Conservation (phyloP, 1,284 basidiomycete genomes). For the Laetiporus sulphureus region DNA sequence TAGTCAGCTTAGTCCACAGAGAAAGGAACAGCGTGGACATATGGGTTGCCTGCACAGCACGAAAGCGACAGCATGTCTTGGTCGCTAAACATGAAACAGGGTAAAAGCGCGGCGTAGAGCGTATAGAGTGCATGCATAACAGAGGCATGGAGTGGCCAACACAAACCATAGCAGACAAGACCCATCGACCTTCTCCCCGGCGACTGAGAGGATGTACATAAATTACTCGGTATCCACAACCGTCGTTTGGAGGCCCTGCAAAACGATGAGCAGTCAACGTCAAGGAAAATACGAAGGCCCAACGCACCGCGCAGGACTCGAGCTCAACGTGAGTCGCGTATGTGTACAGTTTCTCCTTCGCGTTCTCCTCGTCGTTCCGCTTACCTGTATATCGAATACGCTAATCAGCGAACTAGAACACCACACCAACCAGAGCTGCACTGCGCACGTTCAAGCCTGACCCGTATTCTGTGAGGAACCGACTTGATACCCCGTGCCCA, state of each 20-base stretch:
- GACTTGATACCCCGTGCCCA: conserved; percentile 89
- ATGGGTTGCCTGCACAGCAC: too few species aligned
- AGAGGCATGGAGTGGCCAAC: not conserved
- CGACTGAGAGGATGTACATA: not conserved
- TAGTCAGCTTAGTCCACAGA: not conserved
- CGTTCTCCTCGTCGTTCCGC: conserved; percentile 92
- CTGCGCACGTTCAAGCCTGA: conserved; percentile 87
- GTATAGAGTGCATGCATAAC: conserved; percentile 6
- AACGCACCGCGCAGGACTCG: conserved; percentile 76
- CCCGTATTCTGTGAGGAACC: conserved; percentile 84
- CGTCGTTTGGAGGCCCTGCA: conserved; percentile 75
- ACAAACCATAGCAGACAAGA: not conserved
- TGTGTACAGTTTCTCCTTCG: conserved; percentile 96
- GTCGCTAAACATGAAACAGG: too few species aligned
- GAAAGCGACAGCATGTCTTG: too few species aligned
- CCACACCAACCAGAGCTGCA: too few species aligned
- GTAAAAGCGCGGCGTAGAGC: conserved; percentile 8
- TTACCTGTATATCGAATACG: conserved; percentile 56
- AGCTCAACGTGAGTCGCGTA: conserved; percentile 82
- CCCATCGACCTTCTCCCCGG: not conserved
- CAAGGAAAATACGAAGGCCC: not conserved
- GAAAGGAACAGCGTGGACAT: not conserved
- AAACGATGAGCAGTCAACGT: not conserved
- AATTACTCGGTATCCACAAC: conserved; percentile 71
- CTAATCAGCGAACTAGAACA: too few species aligned